These are phyloP conservation scores for Chenopodium formosanum DNA, from an alignment of 148 eudicot species.

Conservation along the genomic window DNA sequence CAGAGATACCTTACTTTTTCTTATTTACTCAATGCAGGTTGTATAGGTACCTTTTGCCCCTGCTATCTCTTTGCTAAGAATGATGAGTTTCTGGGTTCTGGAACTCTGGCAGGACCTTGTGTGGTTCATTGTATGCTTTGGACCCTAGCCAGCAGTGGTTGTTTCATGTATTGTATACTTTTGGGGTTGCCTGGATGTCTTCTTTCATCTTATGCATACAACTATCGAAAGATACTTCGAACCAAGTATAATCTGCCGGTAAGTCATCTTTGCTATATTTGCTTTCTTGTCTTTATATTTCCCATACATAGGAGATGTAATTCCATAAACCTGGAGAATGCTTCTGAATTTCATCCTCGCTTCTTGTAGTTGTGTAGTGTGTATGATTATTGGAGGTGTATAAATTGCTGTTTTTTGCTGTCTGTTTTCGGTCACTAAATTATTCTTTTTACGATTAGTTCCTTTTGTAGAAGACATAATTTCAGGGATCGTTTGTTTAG, in stretches of 20 bases:
- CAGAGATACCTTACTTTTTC: not conserved
- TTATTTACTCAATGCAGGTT: conserved; percentile 43
- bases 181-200: conserved; percentile 81
- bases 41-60: conserved; percentile 71
- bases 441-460: not conserved
- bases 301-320: not conserved
- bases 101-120: conserved; percentile 67
- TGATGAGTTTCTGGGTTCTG: conserved; percentile 79
- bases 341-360: not conserved
- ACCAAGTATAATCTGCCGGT: conserved; percentile 72
- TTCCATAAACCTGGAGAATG: not conserved
- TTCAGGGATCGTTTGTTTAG: not conserved
- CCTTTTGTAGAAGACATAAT: not conserved
- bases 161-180: conserved; percentile 71
- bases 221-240: conserved; percentile 65
- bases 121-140: conserved; percentile 63
- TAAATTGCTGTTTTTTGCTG: not conserved
- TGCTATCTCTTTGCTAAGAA: conserved; percentile 86
- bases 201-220: conserved; percentile 66
- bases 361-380: not conserved
- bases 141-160: conserved; percentile 61
- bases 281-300: not conserved
- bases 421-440: not conserved
- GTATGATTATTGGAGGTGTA: not conserved
- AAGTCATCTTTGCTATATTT: conserved; percentile 13